These are phyloP conservation scores for Phaffomyces thermotolerans DNA, from an alignment of 805 yeast genomes.

Conservation along the genomic window DNA sequence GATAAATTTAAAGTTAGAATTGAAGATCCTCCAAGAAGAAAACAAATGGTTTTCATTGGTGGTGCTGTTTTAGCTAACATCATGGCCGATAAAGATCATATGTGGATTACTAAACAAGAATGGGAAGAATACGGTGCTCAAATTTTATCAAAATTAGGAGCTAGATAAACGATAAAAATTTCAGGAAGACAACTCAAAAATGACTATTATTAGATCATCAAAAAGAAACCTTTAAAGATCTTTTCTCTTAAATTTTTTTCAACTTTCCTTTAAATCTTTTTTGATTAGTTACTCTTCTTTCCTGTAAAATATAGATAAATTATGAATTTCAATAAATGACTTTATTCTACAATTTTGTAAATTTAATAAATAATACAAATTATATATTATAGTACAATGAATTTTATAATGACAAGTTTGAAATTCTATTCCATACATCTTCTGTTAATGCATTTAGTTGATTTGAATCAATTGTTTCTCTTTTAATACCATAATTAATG, in stretches of 20 bases:
- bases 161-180: slow-evolving; percentile 48
- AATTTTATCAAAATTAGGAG: slow-evolving; percentile 81
- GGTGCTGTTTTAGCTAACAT: slow-evolving; percentile 97
- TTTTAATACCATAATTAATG: slow-evolving; percentile 58
- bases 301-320: background rate
- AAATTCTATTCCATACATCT: slow-evolving; percentile 52
- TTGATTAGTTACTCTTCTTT: background rate
- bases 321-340: slow-evolving; percentile 1
- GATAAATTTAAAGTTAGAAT: slow-evolving; percentile 92
- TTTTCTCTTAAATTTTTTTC: background rate
- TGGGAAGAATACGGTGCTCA: slow-evolving; percentile 97
- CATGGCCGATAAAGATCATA: slow-evolving; percentile 96
- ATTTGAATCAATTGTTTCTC: slow-evolving; percentile 35
- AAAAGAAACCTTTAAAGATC: background rate
- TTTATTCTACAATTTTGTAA: background rate
- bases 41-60: slow-evolving; percentile 97
- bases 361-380: background rate
- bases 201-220: background rate
- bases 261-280: background rate
- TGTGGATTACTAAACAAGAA: slow-evolving; percentile 95
- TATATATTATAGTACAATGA: background rate
- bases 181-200: background rate
- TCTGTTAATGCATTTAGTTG: slow-evolving; percentile 42
- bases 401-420: slow-evolving; percentile 6
- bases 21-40: slow-evolving; percentile 98